Base-by-base conservation (phyloP, 148 eudicot genomes). In the Persicaria maculosa region DNA sequence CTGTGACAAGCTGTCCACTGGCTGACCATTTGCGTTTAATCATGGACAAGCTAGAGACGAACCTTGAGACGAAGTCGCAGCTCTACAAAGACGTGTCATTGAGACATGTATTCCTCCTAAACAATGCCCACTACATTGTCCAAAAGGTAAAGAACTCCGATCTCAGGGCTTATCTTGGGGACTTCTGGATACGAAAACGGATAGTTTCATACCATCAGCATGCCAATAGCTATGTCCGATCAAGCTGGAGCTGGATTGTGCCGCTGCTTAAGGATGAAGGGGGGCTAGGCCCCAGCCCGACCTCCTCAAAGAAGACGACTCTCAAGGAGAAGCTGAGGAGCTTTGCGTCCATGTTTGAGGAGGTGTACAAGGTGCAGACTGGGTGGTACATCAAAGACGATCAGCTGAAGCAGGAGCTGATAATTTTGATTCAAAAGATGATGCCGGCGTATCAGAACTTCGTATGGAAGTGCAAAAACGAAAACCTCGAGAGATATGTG, bases 401-500 rank as follows among this genome's bases (percentile, higher is more conserved):
- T 50, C 84, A 89, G 81, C 90, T 93, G 11, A 80, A 83, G 46
- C 86, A 87, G 44, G 98, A 93, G 46, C 44, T 93, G 14, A 81
- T 83, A 64, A 83, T 89, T 78, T 82, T 86, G 5, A 81, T 82
- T 43, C 86, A 84, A 72, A 87, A 74, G 57, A 80, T 93, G 52
- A 81, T 90, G 19, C 86, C 74, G 45, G 96, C 92, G 2, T 93
- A 93, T 72, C 86, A 84, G 72, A 72, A 77, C 74, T 91, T 90
- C 72, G 75, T 81, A 1, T 76, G 83, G 25, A 86, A 80, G 52
- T 72, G 72, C 53, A 64, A 54, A 40, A 54, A 53, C 50, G 54
- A 70, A 52, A 85, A 84, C 43, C 81, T 83, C 4, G 93, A 86
- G 54, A 91, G 80, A 78, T 76, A 86, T 74, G 79, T 87, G 61